Percentiles rank a stretch among this genome's conserved stretches.
phyloP scores from a whole-genome alignment of 1,284 basidiomycete genomes.

The Abortiporus biennis region DNA sequence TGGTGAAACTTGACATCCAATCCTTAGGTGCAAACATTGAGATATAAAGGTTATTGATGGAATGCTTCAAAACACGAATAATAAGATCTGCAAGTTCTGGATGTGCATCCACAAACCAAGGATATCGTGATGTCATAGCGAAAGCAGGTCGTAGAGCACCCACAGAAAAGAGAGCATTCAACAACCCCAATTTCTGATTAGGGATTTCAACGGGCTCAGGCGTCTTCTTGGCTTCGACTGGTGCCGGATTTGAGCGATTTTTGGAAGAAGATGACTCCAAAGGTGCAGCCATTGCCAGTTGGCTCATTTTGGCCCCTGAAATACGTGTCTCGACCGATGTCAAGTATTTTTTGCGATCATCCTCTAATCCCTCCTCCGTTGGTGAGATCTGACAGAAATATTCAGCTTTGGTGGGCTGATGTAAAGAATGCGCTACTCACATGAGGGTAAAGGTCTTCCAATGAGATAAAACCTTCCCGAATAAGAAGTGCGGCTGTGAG shows the following conservation, averaged over 20 bases:
- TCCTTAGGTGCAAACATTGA: slow-evolving; percentile 43
- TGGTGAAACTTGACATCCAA: slow-evolving; percentile 51
- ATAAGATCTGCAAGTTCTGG: slow-evolving; percentile 84
- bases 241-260: slow-evolving; percentile 14
- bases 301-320: slow-evolving; percentile 67
- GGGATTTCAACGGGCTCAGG: slow-evolving; percentile 43
- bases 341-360: slow-evolving; percentile 62
- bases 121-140: slow-evolving; percentile 76
- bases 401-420: slow-evolving; percentile 16
- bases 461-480: slow-evolving; percentile 78
- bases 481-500: slow-evolving; percentile 85
- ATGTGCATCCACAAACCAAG: slow-evolving; percentile 81
- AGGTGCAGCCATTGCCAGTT: slow-evolving; percentile 86
- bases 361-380: slow-evolving; percentile 68
- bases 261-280: slow-evolving; percentile 51
- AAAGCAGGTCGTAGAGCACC: slow-evolving; percentile 79
- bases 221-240: slow-evolving; percentile 36
- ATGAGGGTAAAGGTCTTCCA: slow-evolving; percentile 86
- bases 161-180: slow-evolving; percentile 79
- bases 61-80: slow-evolving; percentile 66
- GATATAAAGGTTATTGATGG: slow-evolving; percentile 67
- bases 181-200: slow-evolving; percentile 81
- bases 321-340: slow-evolving; percentile 61
- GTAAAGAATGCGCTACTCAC: slow-evolving; percentile 34
- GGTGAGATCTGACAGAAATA: slow-evolving; percentile 56